Percentiles rank a stretch among this genome's conserved stretches.
These are phyloP conservation scores for Ceratonia siliqua DNA, from an alignment of 306 rosid genomes.

Conservation along the genomic window DNA sequence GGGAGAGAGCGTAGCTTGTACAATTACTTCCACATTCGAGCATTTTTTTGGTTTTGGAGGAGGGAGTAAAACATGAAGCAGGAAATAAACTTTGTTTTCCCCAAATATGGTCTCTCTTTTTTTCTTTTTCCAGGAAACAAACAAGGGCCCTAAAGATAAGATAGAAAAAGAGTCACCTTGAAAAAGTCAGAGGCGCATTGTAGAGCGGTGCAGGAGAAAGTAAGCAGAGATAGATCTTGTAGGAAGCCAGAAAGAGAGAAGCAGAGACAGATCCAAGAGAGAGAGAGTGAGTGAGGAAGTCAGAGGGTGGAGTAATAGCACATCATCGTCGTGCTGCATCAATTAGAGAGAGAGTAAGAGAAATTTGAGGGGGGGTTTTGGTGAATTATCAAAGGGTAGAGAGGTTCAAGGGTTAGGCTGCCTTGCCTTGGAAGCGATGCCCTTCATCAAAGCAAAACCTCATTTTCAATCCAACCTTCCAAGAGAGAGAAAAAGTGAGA, in stretches of 20 bases:
- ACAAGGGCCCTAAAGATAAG: conserved; percentile 1
- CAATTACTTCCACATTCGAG: not conserved
- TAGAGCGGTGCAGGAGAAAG: conserved; percentile 27
- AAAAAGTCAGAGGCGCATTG: conserved; percentile 55
- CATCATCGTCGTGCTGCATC: conserved; percentile 29
- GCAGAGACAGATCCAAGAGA: conserved; percentile 61
- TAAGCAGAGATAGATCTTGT: conserved; percentile 45
- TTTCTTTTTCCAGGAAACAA: conserved; percentile 29
- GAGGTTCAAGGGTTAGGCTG: conserved; percentile 4
- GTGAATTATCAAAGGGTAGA: not conserved
- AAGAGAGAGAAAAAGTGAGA: conserved; percentile 21
- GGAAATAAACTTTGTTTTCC: not conserved
- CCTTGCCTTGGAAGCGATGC: conserved; percentile 85
- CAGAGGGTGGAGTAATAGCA: conserved; percentile 30
- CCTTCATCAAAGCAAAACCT: conserved; percentile 51
- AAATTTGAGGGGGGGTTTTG: not conserved
- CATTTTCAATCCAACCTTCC: conserved; percentile 53
- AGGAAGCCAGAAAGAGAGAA: conserved; percentile 14
- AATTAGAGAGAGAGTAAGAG: conserved; percentile 11
- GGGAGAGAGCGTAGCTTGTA: not conserved
- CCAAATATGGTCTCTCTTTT: not conserved
- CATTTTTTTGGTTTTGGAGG: not conserved
- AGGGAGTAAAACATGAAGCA: not conserved
- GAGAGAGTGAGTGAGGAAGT: conserved; percentile 33
- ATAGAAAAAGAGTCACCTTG: conserved; percentile 46